These are phyloP conservation scores for Pseudofabraea citricarpa DNA, from an alignment of 2,329 filamentous ascomycete species.

Conservation along the genomic window DNA sequence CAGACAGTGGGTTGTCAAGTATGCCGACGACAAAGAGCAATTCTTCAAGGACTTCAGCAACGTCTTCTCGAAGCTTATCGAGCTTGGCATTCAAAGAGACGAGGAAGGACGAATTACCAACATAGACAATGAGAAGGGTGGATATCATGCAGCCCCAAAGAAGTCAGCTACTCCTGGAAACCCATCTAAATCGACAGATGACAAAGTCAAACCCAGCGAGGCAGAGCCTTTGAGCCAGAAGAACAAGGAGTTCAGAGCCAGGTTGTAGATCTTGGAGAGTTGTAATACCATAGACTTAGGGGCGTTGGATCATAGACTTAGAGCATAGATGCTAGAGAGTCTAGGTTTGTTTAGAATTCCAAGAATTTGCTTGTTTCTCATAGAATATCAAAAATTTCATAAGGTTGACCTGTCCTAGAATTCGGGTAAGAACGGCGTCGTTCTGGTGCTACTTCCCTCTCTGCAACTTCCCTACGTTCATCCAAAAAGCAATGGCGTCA, in stretches of 20 bases:
- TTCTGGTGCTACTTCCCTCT: too few species aligned
- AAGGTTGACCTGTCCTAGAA: too few species aligned
- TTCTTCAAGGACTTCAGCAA: constrained; percentile 57
- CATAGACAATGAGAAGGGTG: constrained; percentile 51
- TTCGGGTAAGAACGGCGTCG: too few species aligned
- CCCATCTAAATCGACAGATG: constrained; percentile 26
- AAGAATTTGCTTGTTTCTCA: too few species aligned
- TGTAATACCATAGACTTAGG: too few species aligned
- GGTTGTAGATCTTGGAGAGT: constrained; percentile 18
- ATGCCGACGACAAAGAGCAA: constrained; percentile 54
- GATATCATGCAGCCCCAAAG: constrained; percentile 52
- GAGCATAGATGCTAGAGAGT: too few species aligned
- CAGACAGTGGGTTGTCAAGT: constrained; percentile 49
- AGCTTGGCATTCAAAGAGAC: constrained; percentile 55
- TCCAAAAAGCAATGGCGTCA: too few species aligned
- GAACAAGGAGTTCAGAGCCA: constrained; percentile 20
- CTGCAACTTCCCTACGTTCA: too few species aligned
- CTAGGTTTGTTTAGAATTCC: too few species aligned
- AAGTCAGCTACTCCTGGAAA: constrained; percentile 37
- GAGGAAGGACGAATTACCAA: constrained; percentile 47
- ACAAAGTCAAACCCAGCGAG: constrained; percentile 28
- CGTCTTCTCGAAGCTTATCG: constrained; percentile 55
- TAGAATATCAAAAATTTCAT: too few species aligned
- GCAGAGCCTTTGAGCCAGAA: constrained; percentile 33
- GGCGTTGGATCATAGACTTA: too few species aligned